Evolutionary conservation across 306 rosid genomes (phyloP).

Genomic region (Gynostemma pentaphyllum): DNA sequence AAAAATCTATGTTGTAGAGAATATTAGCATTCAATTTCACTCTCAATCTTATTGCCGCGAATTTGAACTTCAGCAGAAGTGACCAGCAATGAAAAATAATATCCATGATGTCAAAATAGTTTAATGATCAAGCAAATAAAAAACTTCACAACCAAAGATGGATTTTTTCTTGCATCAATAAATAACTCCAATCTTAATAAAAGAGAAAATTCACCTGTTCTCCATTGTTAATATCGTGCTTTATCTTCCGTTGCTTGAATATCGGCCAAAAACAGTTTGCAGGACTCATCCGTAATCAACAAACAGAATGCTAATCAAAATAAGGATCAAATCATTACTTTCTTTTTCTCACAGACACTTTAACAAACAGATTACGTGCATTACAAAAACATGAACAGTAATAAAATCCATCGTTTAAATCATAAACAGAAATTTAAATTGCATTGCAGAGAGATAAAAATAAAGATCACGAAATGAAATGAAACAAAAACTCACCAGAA

Average conservation of each 20-base stretch:
- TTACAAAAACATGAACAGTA: not conserved
- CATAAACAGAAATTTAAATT: too few species aligned
- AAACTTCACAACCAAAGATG: not conserved
- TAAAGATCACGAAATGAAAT: not conserved
- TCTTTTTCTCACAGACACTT: not conserved
- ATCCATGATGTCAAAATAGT: not conserved
- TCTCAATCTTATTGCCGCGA: not conserved
- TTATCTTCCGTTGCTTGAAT: constrained; percentile 33
- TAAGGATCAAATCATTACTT: not conserved
- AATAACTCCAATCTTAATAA: not conserved
- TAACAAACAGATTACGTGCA: not conserved
- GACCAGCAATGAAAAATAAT: not conserved
- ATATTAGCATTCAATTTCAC: too few species aligned
- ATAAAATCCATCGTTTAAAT: too few species aligned
- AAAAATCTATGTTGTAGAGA: not conserved
- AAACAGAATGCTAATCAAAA: constrained; percentile 6
- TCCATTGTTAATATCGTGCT: constrained; percentile 32
- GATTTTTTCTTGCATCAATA: too few species aligned
- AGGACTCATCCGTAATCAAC: constrained; percentile 35
- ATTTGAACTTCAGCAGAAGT: not conserved
- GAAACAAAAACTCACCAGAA: not conserved
- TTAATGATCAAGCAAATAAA: not conserved
- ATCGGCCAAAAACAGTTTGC: constrained; percentile 38
- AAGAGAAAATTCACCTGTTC: constrained; percentile 8
- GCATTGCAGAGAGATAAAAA: not conserved